phyloP scores from a whole-genome alignment of 208 protist species.

The Leishmania tropica region DNA sequence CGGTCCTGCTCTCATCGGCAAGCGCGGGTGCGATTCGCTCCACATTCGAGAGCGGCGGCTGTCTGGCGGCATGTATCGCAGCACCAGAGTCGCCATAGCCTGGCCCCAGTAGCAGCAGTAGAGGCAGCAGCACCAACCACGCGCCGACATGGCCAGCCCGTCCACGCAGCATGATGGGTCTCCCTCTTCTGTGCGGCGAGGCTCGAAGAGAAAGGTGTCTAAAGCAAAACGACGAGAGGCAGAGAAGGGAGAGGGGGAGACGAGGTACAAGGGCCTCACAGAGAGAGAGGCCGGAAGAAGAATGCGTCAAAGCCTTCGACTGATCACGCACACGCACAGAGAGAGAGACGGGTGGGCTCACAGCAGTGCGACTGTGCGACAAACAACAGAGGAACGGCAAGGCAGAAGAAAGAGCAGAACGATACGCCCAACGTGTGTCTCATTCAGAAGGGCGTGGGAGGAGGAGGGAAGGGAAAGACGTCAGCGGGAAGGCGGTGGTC shows the following conservation, averaged over 20 bases:
- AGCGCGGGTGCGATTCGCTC: background rate
- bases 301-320: background rate
- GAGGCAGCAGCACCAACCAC: background rate
- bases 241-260: background rate
- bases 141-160: background rate
- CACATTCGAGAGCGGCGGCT: background rate
- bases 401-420: background rate
- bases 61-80: background rate
- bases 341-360: background rate
- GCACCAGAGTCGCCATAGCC: background rate
- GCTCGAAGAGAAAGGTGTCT: background rate
- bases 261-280: background rate
- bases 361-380: background rate
- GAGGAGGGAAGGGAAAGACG: background rate
- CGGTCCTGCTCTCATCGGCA: background rate
- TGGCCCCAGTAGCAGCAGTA: background rate
- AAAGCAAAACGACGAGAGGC: background rate
- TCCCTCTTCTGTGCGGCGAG: background rate
- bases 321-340: background rate
- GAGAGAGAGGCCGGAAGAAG: background rate
- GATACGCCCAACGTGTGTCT: background rate
- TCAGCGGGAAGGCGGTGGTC: conserved; percentile 9
- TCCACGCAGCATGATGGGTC: background rate
- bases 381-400: background rate
- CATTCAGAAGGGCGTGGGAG: background rate